Conservation (phyloP, 2,329 filamentous ascomycete species). For the Botryotinia globosa region DNA sequence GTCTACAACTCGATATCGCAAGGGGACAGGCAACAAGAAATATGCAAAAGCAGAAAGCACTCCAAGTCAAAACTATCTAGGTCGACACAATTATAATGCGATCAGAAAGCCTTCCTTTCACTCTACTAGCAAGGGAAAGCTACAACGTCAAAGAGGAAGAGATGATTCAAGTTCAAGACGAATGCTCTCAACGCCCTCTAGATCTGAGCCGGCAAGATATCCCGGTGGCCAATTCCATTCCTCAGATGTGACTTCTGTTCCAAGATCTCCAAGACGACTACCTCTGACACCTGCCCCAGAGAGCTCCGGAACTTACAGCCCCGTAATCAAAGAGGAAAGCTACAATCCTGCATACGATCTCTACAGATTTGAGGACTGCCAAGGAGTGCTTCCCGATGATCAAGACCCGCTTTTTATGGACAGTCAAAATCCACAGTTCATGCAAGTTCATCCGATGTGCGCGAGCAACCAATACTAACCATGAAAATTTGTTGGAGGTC, state of each 20-base stretch:
- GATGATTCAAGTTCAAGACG: slow-evolving; percentile 23
- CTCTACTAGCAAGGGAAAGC: slow-evolving; percentile 26
- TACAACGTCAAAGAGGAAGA: slow-evolving; percentile 25
- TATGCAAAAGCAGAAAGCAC: slow-evolving; percentile 23
- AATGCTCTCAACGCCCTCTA: not conserved
- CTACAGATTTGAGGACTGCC: slow-evolving; percentile 32
- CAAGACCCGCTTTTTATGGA: slow-evolving; percentile 33
- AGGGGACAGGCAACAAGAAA: slow-evolving; percentile 45
- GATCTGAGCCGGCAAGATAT: not conserved
- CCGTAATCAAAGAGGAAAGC: slow-evolving; percentile 21
- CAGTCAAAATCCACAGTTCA: slow-evolving; percentile 24
- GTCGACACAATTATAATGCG: slow-evolving; percentile 2
- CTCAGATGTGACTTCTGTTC: slow-evolving; percentile 16
- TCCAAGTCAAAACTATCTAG: not conserved
- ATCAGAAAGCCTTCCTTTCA: slow-evolving; percentile 12
- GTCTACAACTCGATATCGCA: slow-evolving; percentile 79
- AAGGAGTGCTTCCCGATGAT: slow-evolving; percentile 32
- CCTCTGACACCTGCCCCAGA: slow-evolving; percentile 30
- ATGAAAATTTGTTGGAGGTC: not conserved
- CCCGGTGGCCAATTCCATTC: not conserved
- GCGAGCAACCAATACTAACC: slow-evolving; percentile 16
- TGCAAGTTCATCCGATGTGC: slow-evolving; percentile 22
- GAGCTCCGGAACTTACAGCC: slow-evolving; percentile 21
- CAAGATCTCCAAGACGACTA: slow-evolving; percentile 16
- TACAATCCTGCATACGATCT: slow-evolving; percentile 29